A percentile compares a stretch with the other conserved stretches of the same genome.
Evolutionary conservation across 257 asterid species (phyloP).

Genomic region (Verbena officinalis): DNA sequence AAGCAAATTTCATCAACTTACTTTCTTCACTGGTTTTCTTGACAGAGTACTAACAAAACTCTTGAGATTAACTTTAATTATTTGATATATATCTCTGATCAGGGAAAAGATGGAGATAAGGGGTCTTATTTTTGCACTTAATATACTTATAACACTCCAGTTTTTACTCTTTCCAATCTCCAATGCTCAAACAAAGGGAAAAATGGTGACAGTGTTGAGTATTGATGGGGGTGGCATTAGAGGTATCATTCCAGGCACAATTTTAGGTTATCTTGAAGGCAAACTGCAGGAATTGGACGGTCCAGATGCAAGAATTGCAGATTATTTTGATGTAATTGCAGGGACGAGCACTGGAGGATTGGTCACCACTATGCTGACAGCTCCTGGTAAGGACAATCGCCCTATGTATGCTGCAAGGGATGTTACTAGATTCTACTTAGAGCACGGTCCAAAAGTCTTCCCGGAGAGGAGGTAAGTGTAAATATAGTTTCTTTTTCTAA

Average conservation of each 20-base stretch:
- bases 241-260: conserved; percentile 45
- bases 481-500: neutral
- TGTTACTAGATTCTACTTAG: conserved; percentile 19
- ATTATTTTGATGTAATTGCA: conserved; percentile 27
- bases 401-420: conserved; percentile 32
- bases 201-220: conserved; percentile 46
- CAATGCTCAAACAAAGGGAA: conserved; percentile 39
- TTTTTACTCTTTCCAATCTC: conserved; percentile 18
- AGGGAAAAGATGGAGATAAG: conserved; percentile 4
- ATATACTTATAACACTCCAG: conserved; percentile 16
- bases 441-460: conserved; percentile 26
- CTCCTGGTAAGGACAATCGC: conserved; percentile 23
- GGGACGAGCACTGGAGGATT: conserved; percentile 22
- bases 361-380: conserved; percentile 22
- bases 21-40: no score
- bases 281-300: conserved; percentile 37
- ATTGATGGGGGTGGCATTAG: conserved; percentile 64
- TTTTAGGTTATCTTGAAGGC: conserved; percentile 40
- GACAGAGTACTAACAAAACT: no score
- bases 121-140: conserved; percentile 18
- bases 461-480: conserved; percentile 1
- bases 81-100: no score
- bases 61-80: no score
- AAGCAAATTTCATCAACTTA: no score
- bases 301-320: conserved; percentile 23